Evolutionary conservation across 495 filamentous ascomycete species (phyloP), one percentile per base, ranked within the genome.

Genomic region (Penicillium coprophilum): DNA sequence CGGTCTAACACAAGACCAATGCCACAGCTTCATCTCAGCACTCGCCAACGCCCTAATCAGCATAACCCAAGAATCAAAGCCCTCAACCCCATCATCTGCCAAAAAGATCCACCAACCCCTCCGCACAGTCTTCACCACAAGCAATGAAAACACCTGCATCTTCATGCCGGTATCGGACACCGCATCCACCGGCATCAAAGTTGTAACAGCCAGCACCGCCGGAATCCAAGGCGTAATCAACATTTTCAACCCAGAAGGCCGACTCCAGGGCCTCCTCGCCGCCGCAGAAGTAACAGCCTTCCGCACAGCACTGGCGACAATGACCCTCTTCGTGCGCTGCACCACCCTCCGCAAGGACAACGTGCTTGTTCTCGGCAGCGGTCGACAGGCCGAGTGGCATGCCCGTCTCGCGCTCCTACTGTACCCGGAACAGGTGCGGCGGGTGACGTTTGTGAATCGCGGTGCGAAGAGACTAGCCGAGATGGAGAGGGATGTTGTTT

Each of bases 371-470:
- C 94, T 98, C 65, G 94, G 94, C 23, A 84, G 87, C 6, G 94
- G 94, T 24, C 80, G 87, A 53, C 92, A 96, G 73, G 92, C 94
- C 4, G 90, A 91, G 68, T 98, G 93, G 93, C 92, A 96, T 71
- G 82, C 91, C 17, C 87, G 91, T 0, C 81, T 96, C 1, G 85
- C 89, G 0, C 77, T 98, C 4, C 77, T 96, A 21, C 75, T 95
- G 0, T 62, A 64, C 17, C 66, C 50, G 65, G 82, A 53, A 73
- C 85, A 87, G 10, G 84, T 96, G 58, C 80, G 83, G 34, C 77
- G 85, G 23, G 77, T 97, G 13, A 83, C 86, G 61, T 85, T 97
- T 62, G 79, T 97, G 48, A 92, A 91, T 63, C 84, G 83, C 30
- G 83, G 84, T 11, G 84, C 84, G 57, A 74, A 80, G 8, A 77